Evolutionary conservation across 306 rosid genomes (phyloP).

Genomic region (Casuarina cunninghamiana): DNA sequence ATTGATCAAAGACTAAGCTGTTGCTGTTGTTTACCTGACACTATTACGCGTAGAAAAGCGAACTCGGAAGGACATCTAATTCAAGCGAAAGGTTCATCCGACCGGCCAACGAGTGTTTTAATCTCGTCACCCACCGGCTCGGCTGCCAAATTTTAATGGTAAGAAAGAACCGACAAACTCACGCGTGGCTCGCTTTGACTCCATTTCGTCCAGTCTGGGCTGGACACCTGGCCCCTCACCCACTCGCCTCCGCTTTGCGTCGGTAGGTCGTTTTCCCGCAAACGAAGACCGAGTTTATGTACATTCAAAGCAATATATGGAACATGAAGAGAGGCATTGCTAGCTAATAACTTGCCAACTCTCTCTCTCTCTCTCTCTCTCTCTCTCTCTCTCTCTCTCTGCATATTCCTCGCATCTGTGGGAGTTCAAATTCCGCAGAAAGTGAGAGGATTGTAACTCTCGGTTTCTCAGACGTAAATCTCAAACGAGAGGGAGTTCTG

Average conservation of each 20-base stretch:
- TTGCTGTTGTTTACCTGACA: too few relatives aligned
- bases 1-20: too few relatives aligned
- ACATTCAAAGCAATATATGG: constrained; percentile 39
- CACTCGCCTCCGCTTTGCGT: background rate
- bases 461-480: background rate
- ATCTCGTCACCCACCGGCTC: background rate
- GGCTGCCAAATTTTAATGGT: background rate
- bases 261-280: constrained; percentile 28
- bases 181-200: constrained; percentile 28
- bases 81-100: too few relatives aligned
- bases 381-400: constrained; percentile 22
- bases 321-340: background rate
- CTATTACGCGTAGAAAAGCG: too few relatives aligned
- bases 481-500: background rate
- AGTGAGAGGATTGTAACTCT: constrained; percentile 19
- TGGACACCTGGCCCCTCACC: constrained; percentile 30
- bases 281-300: constrained; percentile 25
- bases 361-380: constrained; percentile 9
- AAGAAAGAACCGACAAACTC: background rate
- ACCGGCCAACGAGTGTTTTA: too few relatives aligned
- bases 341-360: constrained; percentile 16
- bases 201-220: constrained; percentile 10
- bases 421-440: constrained; percentile 24
- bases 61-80: too few relatives aligned
- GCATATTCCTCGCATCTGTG: constrained; percentile 55